These are phyloP conservation scores for Leonotis leonurus DNA, from an alignment of 257 asterid genomes.

Conservation along the genomic window DNA sequence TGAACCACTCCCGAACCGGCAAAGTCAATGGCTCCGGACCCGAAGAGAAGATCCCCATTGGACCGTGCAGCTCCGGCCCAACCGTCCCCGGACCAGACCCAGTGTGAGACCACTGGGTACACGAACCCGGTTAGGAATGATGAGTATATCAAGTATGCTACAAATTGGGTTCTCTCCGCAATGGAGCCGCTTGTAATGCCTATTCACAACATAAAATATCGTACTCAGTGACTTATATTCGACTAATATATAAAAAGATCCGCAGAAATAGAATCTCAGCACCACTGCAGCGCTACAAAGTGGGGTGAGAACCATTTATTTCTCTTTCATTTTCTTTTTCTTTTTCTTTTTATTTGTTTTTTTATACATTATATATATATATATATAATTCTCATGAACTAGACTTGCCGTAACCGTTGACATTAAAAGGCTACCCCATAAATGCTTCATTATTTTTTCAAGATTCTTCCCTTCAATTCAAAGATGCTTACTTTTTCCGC, in stretches of 20 bases:
- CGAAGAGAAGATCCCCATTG: conserved; percentile 36
- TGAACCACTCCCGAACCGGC: conserved; percentile 76
- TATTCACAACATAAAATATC: too few relatives aligned
- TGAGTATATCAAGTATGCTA: conserved; percentile 60
- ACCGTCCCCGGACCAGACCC: conserved; percentile 68
- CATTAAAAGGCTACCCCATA: neutral
- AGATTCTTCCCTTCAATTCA: too few relatives aligned
- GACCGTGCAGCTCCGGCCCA: conserved; percentile 49
- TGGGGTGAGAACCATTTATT: too few relatives aligned
- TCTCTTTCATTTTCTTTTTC: too few relatives aligned
- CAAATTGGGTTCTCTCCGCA: conserved; percentile 69
- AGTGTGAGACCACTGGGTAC: conserved; percentile 60
- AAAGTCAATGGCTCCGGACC: conserved; percentile 60
- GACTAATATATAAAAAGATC: too few relatives aligned
- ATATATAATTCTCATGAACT: too few relatives aligned
- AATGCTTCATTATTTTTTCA: neutral
- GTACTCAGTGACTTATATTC: too few relatives aligned
- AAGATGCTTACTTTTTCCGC: too few relatives aligned
- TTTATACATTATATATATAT: too few relatives aligned
- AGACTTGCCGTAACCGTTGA: neutral
- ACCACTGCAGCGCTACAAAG: too few relatives aligned
- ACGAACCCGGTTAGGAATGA: conserved; percentile 67
- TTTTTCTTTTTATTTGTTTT: too few relatives aligned
- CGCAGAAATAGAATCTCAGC: neutral
- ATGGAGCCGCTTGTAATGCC: conserved; percentile 72